These are phyloP conservation scores for Ceratocystis harringtonii DNA, from an alignment of 2,329 filamentous ascomycete genomes.

Conservation along the genomic window DNA sequence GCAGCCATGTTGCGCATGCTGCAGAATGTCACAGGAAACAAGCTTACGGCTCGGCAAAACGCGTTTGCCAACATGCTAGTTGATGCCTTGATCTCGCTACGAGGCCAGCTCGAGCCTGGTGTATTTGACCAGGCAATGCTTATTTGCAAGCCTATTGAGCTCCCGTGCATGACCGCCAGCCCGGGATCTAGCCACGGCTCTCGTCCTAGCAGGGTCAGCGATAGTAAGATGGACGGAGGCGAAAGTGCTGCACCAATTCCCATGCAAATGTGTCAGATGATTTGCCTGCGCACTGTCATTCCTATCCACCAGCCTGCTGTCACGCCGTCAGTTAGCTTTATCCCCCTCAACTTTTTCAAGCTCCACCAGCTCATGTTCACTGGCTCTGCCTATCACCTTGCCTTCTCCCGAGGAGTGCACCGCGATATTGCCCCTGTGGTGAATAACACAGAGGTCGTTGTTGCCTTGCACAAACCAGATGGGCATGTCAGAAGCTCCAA, in stretches of 20 bases:
- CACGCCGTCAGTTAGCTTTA: slow-evolving; percentile 40
- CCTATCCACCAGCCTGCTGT: slow-evolving; percentile 38
- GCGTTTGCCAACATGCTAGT: slow-evolving; percentile 34
- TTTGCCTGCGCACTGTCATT: slow-evolving; percentile 46
- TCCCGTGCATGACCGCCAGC: slow-evolving; percentile 25
- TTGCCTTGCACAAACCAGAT: neutral
- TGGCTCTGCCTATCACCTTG: slow-evolving; percentile 38
- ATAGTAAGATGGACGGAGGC: neutral
- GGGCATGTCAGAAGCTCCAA: neutral
- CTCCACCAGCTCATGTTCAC: slow-evolving; percentile 48
- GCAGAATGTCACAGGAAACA: slow-evolving; percentile 24
- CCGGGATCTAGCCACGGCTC: neutral
- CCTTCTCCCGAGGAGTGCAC: slow-evolving; percentile 45
- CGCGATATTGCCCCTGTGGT: slow-evolving; percentile 42
- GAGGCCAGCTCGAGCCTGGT: slow-evolving; percentile 29
- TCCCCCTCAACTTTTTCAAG: slow-evolving; percentile 50
- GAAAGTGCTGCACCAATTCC: neutral
- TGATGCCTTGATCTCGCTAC: slow-evolving; percentile 29
- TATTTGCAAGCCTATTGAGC: slow-evolving; percentile 29
- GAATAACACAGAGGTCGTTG: slow-evolving; percentile 19
- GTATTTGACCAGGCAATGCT: slow-evolving; percentile 34
- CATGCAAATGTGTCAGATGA: slow-evolving; percentile 23
- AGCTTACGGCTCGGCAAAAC: slow-evolving; percentile 27
- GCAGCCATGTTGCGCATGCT: slow-evolving; percentile 27
- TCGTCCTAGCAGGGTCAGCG: neutral